Evolutionary conservation across 768 basidiomycete species (phyloP).

Genomic region (Chiua virens): DNA sequence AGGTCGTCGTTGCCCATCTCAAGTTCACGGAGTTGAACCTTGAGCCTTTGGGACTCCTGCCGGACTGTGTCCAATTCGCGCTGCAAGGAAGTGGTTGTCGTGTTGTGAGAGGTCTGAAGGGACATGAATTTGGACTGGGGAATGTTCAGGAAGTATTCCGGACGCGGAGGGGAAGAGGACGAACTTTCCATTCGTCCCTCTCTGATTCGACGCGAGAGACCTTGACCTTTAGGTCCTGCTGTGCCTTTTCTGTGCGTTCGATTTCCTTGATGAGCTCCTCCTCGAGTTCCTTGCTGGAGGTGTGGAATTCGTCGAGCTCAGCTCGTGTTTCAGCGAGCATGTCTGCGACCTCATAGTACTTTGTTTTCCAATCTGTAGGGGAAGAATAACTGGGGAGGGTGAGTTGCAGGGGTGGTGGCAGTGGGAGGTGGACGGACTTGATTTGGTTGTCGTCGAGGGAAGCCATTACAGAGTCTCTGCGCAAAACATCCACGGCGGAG

Average conservation of each 20-base stretch:
- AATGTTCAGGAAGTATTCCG: conserved; percentile 2
- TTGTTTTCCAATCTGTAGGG: conserved; percentile 70
- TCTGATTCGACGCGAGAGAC: conserved; percentile 69
- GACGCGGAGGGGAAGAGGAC: conserved; percentile 18
- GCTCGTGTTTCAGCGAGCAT: conserved; percentile 82
- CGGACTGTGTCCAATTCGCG: conserved; percentile 84
- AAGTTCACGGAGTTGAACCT: conserved; percentile 78
- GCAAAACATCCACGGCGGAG: conserved; percentile 55
- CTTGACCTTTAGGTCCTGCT: conserved; percentile 76
- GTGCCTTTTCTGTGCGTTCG: conserved; percentile 81
- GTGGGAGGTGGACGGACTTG: conserved; percentile 41
- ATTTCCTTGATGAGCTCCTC: conserved; percentile 92
- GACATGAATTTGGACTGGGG: conserved; percentile 78
- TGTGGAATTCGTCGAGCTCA: conserved; percentile 86
- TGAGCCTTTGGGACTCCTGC: conserved; percentile 67
- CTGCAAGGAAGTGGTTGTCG: conserved; percentile 87
- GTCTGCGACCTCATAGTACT: conserved; percentile 80
- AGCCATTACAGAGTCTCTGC: conserved; percentile 56
- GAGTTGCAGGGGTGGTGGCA: conserved; percentile 19
- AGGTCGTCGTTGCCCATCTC: conserved; percentile 99
- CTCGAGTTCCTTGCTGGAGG: conserved; percentile 87
- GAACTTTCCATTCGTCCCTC: conserved; percentile 91
- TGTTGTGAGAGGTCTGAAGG: conserved; percentile 87
- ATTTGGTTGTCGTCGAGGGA: conserved; percentile 65
- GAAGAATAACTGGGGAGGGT: conserved; percentile 50